Conservation (phyloP, 129 eudicot species). For the Flaveria ramosissima region DNA sequence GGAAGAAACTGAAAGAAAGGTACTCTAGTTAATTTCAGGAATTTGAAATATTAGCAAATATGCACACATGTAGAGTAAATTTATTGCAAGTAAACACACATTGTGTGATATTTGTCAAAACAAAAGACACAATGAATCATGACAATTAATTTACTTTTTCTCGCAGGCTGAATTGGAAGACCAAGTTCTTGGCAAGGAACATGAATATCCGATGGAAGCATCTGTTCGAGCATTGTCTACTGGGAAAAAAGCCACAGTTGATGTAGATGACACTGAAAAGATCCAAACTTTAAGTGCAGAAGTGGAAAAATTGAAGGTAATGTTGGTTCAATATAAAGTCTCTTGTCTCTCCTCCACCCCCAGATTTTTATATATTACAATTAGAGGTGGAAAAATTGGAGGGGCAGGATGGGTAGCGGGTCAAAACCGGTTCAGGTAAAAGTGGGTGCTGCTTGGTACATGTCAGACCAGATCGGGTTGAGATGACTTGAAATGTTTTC, state of each 20-base stretch:
- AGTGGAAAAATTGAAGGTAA: constrained; percentile 71
- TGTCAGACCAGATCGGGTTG: not conserved
- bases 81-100: not conserved
- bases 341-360: not conserved
- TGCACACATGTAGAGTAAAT: no score
- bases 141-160: constrained; percentile 8
- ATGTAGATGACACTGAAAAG: constrained; percentile 68
- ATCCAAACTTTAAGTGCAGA: constrained; percentile 63
- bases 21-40: no score
- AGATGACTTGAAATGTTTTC: not conserved
- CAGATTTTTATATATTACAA: not conserved
- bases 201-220: constrained; percentile 59
- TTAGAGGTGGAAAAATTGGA: not conserved
- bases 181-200: constrained; percentile 50
- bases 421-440: not conserved
- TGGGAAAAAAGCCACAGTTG: constrained; percentile 56
- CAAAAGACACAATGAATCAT: not conserved
- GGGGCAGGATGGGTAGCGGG: not conserved
- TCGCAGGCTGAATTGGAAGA: constrained; percentile 69
- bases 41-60: no score
- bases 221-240: constrained; percentile 57
- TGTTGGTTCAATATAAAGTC: constrained; percentile 1
- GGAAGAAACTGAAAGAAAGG: no score
- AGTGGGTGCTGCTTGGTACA: no score
- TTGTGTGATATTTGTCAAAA: not conserved